A percentile compares a stretch with the other conserved stretches of the same genome.
Evolutionary conservation across 176 grass and related monocot genomes (phyloP).

Genomic region (Ensete ventricosum): DNA sequence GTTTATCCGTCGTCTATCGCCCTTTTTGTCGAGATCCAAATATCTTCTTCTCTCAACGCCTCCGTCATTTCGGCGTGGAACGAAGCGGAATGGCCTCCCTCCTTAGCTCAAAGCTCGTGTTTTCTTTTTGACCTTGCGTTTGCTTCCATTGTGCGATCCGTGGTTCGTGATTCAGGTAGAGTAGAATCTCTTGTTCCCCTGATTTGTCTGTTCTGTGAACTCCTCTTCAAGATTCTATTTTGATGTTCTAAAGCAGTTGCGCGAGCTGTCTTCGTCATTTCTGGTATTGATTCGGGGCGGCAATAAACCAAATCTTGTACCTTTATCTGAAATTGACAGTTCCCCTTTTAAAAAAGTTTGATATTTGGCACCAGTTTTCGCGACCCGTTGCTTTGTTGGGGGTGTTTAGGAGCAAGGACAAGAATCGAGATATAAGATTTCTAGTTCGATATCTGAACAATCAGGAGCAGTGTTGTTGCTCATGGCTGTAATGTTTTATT

Average conservation of each 20-base stretch:
- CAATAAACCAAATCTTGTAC: too few relatives aligned
- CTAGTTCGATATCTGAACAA: background rate
- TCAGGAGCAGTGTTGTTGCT: background rate
- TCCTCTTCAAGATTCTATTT: background rate
- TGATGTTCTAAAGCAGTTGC: background rate
- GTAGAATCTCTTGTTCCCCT: too few relatives aligned
- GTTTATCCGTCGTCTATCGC: too few relatives aligned
- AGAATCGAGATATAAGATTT: too few relatives aligned
- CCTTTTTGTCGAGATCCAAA: too few relatives aligned
- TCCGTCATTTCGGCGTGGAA: background rate
- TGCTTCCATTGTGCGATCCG: background rate
- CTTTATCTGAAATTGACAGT: background rate
- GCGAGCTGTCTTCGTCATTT: background rate
- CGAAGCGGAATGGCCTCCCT: background rate
- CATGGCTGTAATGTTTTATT: background rate
- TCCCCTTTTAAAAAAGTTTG: background rate
- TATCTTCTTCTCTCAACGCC: too few relatives aligned
- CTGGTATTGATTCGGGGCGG: background rate
- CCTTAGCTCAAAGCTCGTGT: background rate
- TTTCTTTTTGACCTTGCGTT: too few relatives aligned
- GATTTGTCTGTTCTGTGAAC: too few relatives aligned
- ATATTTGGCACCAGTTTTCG: conserved; percentile 4
- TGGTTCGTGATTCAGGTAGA: background rate
- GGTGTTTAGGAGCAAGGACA: background rate
- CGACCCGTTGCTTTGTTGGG: background rate